Evolutionary conservation across 495 filamentous ascomycete genomes (phyloP), one percentile per base, ranked within the genome.

Genomic region (Rhizodiscina lignyota): DNA sequence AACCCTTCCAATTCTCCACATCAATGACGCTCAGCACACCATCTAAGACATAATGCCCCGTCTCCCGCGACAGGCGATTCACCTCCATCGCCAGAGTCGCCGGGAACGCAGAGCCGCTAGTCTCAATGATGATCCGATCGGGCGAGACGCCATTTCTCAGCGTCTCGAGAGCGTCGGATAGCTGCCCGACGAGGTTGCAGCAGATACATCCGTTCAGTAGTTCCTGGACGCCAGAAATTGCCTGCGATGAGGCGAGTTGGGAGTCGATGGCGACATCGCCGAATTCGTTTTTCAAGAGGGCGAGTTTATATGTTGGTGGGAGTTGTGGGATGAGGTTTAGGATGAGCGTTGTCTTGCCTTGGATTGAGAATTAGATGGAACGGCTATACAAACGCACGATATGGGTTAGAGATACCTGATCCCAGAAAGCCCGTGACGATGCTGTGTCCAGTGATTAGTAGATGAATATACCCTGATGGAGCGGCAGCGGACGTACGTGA

Each of bases 241-340:
- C 73, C 37, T 68, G 63, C 2, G 79, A 74, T 1, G 79, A 64
- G 29, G 89, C 85, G 13, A 96, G 70, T 54, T 91, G 83, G 6
- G 78, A 84, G 66, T 96, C 89, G 53, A 96, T 66, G 18, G 83
- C 85, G 13, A 97, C 55, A 55, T 96, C 86, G 49, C 89, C 89
- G 55, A 93, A 94, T 59, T 97, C 89, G 56, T 97, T 97, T 56
- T 97, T 97, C 16, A 97, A 66, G 16, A 97, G 73, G n/a, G 86
- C 87, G 35, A 97, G 72, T 2, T 71, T 72, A 69, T 94, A 94
- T 41, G 52, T 54, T 5, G 59, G 52, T 17, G 73, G 82, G 3
- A 94, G 74, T 60, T 94, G 85, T 0, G 83, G 83, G 51, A 93
- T 62, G 24, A 94, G 74, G 55, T 86, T 82, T 26, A 94, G 72